A percentile compares a stretch with the other conserved stretches of the same genome.
Conservation (phyloP, 805 yeast genomes). For the Kregervanrija fluxuum region DNA sequence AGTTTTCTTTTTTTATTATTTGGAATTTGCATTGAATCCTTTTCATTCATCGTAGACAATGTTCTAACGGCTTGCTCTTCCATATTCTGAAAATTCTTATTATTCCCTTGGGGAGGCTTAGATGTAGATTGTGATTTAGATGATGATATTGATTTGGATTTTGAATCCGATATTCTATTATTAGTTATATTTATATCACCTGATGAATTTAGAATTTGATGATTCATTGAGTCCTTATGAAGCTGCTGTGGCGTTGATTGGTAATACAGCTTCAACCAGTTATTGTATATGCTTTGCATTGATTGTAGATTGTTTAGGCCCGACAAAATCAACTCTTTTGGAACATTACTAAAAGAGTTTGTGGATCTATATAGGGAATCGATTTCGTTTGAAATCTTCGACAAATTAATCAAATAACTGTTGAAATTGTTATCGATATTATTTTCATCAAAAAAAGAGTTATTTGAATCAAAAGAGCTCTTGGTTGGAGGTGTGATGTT, state of each 20-base stretch:
- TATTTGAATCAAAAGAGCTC: background rate
- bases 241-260: no score
- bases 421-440: background rate
- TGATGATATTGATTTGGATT: background rate
- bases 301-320: background rate
- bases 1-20: no score
- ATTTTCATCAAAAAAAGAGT: background rate
- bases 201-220: no score
- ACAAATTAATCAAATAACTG: background rate
- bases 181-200: no score
- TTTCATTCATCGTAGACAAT: conserved; percentile 21
- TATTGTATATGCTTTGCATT: background rate
- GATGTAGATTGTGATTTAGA: background rate
- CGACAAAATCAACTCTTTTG: background rate
- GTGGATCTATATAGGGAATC: background rate
- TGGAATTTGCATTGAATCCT: background rate
- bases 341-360: background rate
- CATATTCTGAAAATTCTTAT: conserved; percentile 2
- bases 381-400: no score
- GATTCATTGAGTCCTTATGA: no score
- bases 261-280: background rate
- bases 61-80: conserved; percentile 25
- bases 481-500: background rate
- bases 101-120: background rate
- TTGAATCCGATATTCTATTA: background rate